Base-by-base conservation (phyloP, 345 rosid species). In the Eucalyptus globulus region DNA sequence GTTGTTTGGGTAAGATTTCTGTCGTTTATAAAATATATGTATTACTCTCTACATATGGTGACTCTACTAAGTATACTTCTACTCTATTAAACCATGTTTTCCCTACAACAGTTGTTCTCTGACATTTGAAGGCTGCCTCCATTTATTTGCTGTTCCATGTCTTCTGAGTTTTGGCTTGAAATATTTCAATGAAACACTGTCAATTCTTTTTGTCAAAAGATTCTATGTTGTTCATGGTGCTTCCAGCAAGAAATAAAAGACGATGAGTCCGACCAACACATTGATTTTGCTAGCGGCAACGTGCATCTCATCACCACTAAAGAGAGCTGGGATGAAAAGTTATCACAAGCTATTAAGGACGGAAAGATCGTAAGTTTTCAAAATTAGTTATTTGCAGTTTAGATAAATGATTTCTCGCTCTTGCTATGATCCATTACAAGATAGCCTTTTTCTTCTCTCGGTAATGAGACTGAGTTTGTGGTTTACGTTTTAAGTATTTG, bases 281-380 rank as follows among this genome's bases (percentile, higher is more conserved):
- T 91, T 85, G 96, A 97, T 29, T 93, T 95, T 89, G 90, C 92
- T 21, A 93, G 96, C 80, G 95, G 96, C 7, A 96, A 94, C 90
- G 97, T 96, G 49, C 93, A 93, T 86, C 89, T 93, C 13, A 90
- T 97, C 9, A 93, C 94, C 80, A 95, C 94, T 51, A 94, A 92
- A 88, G 98, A 96, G 89, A 87, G 88, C 37, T 96, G 99, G 99
- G 96, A 96, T 86, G 93, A 93, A 45, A 95, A 96, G 91, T 87
- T 96, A 87, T 92, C 95, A 72, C 97, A 97, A 94, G 97, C 99
- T 62, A 92, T 87, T 65, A 92, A 89, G 89, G 95, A 94, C 49
- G 97, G 96, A 90, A 95, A 93, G 89, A 94, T 92, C 14, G 99
- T 96, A 94, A 94, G 91, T 88, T 53, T 21, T 51, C 26, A 17